These are phyloP conservation scores for Linderniella brevidens DNA, from an alignment of 257 asterid genomes.

Conservation along the genomic window DNA sequence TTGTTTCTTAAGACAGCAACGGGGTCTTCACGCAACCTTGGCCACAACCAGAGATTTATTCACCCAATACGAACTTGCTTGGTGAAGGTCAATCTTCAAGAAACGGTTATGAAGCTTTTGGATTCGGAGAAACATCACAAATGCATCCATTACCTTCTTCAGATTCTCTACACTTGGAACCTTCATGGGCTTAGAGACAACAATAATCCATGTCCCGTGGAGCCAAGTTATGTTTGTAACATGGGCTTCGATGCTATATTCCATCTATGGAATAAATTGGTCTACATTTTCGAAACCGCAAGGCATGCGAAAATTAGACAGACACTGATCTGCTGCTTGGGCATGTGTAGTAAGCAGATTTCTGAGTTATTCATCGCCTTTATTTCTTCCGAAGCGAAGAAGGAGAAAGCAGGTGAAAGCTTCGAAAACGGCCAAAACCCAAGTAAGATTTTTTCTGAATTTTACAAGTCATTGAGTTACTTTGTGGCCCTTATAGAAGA, in stretches of 20 bases:
- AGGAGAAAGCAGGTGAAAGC: slow-evolving; percentile 12
- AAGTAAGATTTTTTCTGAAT: slow-evolving; percentile 17
- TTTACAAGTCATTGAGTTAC: slow-evolving; percentile 32
- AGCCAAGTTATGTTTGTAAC: slow-evolving; percentile 26
- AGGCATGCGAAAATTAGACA: slow-evolving; percentile 70
- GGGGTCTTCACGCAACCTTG: slow-evolving; percentile 16
- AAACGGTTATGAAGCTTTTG: slow-evolving; percentile 37
- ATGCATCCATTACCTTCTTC: slow-evolving; percentile 61
- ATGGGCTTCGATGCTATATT: slow-evolving; percentile 39
- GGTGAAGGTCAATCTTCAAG: slow-evolving; percentile 41
- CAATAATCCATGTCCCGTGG: slow-evolving; percentile 13
- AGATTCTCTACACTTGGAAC: slow-evolving; percentile 72
- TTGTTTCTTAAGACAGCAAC: slow-evolving; percentile 36
- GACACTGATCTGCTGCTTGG: slow-evolving; percentile 75
- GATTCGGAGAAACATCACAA: slow-evolving; percentile 62
- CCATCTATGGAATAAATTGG: slow-evolving; percentile 62
- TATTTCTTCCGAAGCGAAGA: slow-evolving; percentile 18
- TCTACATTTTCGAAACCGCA: slow-evolving; percentile 45
- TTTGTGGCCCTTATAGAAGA: slow-evolving; percentile 44
- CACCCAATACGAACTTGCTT: slow-evolving; percentile 33
- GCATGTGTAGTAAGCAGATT: slow-evolving; percentile 54
- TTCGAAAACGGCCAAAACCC: slow-evolving; percentile 12
- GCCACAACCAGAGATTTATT: slow-evolving; percentile 15
- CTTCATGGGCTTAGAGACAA: slow-evolving; percentile 25
- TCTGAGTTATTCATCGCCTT: slow-evolving; percentile 24